Conservation (phyloP, 2,329 filamentous ascomycete species). For the Acrocalymma vagum region DNA sequence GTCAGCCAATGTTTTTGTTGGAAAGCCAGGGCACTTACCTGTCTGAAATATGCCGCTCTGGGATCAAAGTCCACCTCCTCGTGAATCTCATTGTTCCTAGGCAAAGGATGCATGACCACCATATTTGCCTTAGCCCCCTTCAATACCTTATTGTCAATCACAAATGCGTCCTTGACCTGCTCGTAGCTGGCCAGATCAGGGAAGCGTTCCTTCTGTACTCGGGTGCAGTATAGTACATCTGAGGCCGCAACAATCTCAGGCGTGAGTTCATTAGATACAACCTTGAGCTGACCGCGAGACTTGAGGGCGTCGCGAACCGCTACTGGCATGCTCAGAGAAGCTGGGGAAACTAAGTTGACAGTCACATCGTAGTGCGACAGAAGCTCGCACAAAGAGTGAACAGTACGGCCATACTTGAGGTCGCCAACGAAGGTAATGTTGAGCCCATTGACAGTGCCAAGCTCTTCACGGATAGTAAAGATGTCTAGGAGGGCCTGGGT, state of each 20-base stretch:
- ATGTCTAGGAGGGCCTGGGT: conserved; percentile 98
- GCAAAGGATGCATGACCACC: conserved; percentile 94
- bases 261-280: conserved; percentile 80
- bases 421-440: conserved; percentile 97
- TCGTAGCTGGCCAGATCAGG: conserved; percentile 83
- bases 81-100: conserved; percentile 89
- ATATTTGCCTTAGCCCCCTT: conserved; percentile 92
- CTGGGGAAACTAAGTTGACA: conserved; percentile 89
- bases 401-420: conserved; percentile 89
- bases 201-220: conserved; percentile 97
- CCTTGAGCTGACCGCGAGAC: conserved; percentile 76
- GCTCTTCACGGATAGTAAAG: conserved; percentile 97
- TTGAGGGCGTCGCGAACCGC: conserved; percentile 77
- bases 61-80: conserved; percentile 99
- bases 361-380: conserved; percentile 95
- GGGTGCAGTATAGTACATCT: conserved; percentile 96
- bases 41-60: conserved; percentile 96
- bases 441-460: conserved; percentile 92
- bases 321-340: conserved; percentile 77
- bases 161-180: conserved; percentile 84
- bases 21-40: conserved; percentile 71
- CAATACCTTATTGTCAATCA: conserved; percentile 89
- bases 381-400: conserved; percentile 93
- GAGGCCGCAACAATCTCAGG: conserved; percentile 85
- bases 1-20: conserved; percentile 54